Conservation (phyloP, 1,284 basidiomycete genomes). For the Boletus sp. region DNA sequence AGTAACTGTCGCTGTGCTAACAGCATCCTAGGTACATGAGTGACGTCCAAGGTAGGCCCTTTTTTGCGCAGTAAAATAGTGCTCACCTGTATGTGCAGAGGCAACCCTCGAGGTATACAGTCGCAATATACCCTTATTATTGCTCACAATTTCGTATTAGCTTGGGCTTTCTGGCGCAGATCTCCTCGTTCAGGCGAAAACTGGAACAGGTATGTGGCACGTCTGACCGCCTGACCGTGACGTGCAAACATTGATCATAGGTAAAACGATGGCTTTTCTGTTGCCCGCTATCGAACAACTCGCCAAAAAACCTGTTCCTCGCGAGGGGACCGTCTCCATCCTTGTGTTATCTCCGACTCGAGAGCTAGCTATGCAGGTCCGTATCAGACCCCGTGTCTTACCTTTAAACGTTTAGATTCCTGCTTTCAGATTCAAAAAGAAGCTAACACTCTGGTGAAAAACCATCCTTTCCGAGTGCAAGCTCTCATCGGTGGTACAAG, state of each 20-base stretch:
- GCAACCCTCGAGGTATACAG: constrained; percentile 36
- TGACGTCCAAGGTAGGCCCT: constrained; percentile 38
- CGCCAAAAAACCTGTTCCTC: constrained; percentile 24
- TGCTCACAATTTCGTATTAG: constrained; percentile 23
- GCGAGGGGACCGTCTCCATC: constrained; percentile 32
- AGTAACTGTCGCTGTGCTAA: constrained; percentile 19
- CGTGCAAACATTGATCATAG: constrained; percentile 32
- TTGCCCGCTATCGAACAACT: constrained; percentile 84
- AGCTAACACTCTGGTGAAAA: constrained; percentile 68
- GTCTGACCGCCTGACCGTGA: not conserved
- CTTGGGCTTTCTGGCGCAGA: constrained; percentile 36
- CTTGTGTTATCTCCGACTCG: constrained; percentile 86
- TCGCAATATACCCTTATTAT: not conserved
- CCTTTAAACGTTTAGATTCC: not conserved
- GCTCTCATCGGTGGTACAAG: constrained; percentile 53
- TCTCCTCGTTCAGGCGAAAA: constrained; percentile 47
- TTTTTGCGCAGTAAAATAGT: not conserved
- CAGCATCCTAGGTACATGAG: constrained; percentile 34
- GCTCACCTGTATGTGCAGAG: constrained; percentile 16
- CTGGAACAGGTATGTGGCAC: constrained; percentile 38
- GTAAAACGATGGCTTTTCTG: constrained; percentile 89
- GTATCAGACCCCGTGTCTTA: not conserved
- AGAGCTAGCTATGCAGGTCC: constrained; percentile 82
- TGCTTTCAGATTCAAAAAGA: constrained; percentile 53
- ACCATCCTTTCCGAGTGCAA: constrained; percentile 40